Base-by-base conservation (phyloP, 352 stramenopile genomes). In the Globisporangium paddicum region DNA sequence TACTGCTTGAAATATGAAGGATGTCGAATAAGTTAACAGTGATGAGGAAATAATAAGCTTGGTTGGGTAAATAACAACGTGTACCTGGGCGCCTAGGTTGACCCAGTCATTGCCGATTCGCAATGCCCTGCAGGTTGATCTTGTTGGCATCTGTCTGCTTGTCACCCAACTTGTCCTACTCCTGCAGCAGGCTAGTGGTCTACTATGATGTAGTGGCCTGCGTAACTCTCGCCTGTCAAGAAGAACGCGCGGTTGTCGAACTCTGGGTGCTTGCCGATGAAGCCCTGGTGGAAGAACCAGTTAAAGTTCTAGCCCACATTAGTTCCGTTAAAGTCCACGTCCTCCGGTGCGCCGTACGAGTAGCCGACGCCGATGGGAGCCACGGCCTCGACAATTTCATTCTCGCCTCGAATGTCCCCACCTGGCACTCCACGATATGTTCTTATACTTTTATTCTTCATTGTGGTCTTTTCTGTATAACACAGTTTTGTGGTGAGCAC, bases 141-240 rank as follows among this genome's bases (percentile, higher is more conserved):
- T 61, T 40, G 14, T 54, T 28, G 11, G 35, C 23, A 1, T 34
- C 49, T 7, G 21, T 10, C 0, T 56, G 49, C 3, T 23, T 21
- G 30, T 41, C 18, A 11, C 34, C 50, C 28, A 61, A 7, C 58
- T 77, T 71, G 48, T 71, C 77, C 60, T 73, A 47, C 47, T 77
- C 16, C 63, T 64, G 80, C n/a, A 90, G 74, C 3, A 77, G 75
- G 2, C 64, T 68, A 10, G 66, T 68, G 9, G 79, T 75, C 9
- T n/a, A n/a, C n/a, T n/a, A n/a, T n/a, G n/a, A 82, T 71, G 55
- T 82, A 87, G 57, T 89, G 77, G 0, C 77, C 79, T 0, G 51
- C 75, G 45, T 86, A 86, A 54, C 68, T 84, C 58, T 89, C 77
- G 2, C 79, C 79, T 2, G 73, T 55, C 10, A 89, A 55, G 59